Evolutionary conservation across 495 filamentous ascomycete genomes (phyloP).

Genomic region (Ramalina peruviana): DNA sequence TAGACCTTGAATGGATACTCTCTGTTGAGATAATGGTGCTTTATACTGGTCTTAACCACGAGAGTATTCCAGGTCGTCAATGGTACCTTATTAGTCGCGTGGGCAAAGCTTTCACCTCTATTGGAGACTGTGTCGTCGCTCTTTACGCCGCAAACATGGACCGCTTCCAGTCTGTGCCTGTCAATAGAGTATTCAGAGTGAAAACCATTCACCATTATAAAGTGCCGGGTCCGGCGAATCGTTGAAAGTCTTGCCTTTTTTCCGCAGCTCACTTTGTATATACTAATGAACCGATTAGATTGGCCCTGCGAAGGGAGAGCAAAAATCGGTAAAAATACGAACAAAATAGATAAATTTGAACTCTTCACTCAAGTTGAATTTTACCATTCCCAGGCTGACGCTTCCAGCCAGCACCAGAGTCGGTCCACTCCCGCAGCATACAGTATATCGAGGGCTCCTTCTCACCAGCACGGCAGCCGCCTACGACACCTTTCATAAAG

Average conservation of each 20-base stretch:
- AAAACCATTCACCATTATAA: constrained; percentile 7
- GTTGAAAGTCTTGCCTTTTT: constrained; percentile 8
- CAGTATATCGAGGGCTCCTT: no score
- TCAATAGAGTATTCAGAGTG: background rate
- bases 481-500: no score
- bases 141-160: constrained; percentile 3
- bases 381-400: background rate
- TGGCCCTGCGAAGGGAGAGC: background rate
- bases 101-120: background rate
- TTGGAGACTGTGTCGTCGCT: constrained; percentile 11
- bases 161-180: constrained; percentile 2
- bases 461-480: no score
- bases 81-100: background rate
- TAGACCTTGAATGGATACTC: background rate
- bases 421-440: background rate
- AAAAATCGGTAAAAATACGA: background rate
- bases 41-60: constrained; percentile 2
- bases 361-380: background rate
- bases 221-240: constrained; percentile 10
- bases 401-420: constrained; percentile 7
- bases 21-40: background rate
- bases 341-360: constrained; percentile 4
- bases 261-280: constrained; percentile 8
- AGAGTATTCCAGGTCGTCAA: constrained; percentile 1
- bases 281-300: constrained; percentile 6